Evolutionary conservation across 176 grass and related monocot species (phyloP), one percentile per base, ranked within the genome.

Genomic region (Oryza rufipogon): DNA sequence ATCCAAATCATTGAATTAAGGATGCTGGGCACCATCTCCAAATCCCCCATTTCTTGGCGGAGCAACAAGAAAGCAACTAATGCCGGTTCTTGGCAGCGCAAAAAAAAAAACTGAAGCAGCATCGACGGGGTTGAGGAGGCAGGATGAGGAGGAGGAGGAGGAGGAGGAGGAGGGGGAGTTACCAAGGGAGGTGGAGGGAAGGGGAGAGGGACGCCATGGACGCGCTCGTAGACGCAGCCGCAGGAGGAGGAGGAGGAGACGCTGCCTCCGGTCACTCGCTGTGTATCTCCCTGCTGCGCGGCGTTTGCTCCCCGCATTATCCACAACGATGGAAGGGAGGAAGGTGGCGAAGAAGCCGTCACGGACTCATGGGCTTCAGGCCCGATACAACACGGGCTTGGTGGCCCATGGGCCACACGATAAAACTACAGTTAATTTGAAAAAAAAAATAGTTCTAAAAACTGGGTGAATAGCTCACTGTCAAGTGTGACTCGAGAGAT

Each of bases 151-250:
- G 11, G 26, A 39, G 11, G 26, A 39, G 33, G 3, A 34, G 41
- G 34, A 49, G 32, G 52, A 56, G 52, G 23, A 64, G 11, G 26
- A 39, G 39, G 49, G 13, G 15, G 71, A 66, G 61, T 58, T 90
- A 91, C 90, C 90, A 88, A 2, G 90, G 78, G 14, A 79, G 82
- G 38, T 91, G 86, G 67, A 88, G 81, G 67, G 90, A 91, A 77
- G 90, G 77, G 38, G 72, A 85, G 67, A 91, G 86, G 77, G 86
- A 88, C 67, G 90, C 86, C 90, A 91, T 91, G 82, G 77, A 23
- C 80, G 69, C 74, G 63, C 77, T 89, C 81, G 70, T 14, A 63
- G 76, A 28, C 28, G 74, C 80, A 17, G 17, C 51, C 14, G 52
- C 52, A 20, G 52, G 6, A 7, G 41, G 1, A 42, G 39, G 34